These are phyloP conservation scores for Trichosporon ovoides DNA, from an alignment of 1,284 basidiomycete species.

Conservation along the genomic window DNA sequence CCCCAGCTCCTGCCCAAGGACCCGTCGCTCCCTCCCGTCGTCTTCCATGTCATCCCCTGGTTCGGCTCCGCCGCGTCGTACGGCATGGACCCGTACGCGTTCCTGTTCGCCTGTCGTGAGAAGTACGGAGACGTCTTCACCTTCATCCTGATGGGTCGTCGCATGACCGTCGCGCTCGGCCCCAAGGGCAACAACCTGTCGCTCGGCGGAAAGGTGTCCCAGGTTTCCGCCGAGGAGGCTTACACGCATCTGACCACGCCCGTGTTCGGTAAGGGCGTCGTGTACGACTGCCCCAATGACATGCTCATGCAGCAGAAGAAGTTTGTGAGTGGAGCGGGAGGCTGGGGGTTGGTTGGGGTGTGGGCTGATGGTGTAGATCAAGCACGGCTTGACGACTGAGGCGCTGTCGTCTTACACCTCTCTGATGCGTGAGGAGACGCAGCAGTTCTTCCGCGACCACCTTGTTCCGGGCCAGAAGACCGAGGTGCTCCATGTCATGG, in stretches of 20 bases:
- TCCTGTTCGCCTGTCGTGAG: constrained; percentile 67
- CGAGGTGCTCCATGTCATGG: constrained; percentile 68
- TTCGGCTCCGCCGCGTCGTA: constrained; percentile 71
- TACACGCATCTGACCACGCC: constrained; percentile 92
- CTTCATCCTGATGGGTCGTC: constrained; percentile 81
- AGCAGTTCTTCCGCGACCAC: constrained; percentile 59
- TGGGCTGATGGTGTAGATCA: constrained; percentile 53
- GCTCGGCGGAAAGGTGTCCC: constrained; percentile 84
- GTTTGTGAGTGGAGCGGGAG: constrained; percentile 56
- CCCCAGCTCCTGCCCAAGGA: constrained; percentile 56
- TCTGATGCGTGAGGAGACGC: constrained; percentile 82
- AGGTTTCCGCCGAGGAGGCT: constrained; percentile 93
- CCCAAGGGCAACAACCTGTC: constrained; percentile 91
- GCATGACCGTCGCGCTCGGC: constrained; percentile 86
- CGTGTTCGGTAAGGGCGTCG: constrained; percentile 94
- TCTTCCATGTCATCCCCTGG: constrained; percentile 72
- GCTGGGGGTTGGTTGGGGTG: no score
- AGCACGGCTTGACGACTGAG: constrained; percentile 85
- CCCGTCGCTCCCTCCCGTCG: constrained; percentile 62
- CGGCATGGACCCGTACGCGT: constrained; percentile 72
- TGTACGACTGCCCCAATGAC: constrained; percentile 95
- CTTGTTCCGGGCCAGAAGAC: constrained; percentile 28
- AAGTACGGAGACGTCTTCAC: constrained; percentile 87
- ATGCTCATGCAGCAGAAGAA: constrained; percentile 99
- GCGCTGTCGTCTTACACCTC: constrained; percentile 87